Evolutionary conservation across 1,284 basidiomycete species (phyloP).

Genomic region (Cystobasidiaceae sp.): DNA sequence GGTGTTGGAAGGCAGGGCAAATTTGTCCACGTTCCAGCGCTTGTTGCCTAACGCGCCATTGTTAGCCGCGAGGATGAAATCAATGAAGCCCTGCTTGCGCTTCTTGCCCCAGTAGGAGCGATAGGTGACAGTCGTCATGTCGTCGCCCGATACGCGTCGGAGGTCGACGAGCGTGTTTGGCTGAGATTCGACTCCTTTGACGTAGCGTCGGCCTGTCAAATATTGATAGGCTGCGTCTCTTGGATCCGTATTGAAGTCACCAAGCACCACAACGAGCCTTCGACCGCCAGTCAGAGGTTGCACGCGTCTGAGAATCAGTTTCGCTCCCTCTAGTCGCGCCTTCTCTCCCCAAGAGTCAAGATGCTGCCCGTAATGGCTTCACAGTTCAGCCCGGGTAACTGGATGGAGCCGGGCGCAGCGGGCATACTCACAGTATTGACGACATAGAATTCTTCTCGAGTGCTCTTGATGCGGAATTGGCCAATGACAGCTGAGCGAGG

Average conservation of each 20-base stretch:
- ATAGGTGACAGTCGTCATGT: not conserved
- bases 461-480: not conserved
- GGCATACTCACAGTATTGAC: not conserved
- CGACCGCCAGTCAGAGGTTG: not conserved
- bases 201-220: conserved; percentile 8
- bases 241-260: not conserved
- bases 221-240: conserved; percentile 7
- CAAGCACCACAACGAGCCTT: not conserved
- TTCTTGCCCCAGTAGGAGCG: not conserved
- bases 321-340: not conserved
- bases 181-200: not conserved
- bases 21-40: conserved; percentile 1
- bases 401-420: not conserved
- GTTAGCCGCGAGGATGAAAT: conserved; percentile 11
- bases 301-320: not conserved
- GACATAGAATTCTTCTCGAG: not conserved
- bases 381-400: not conserved
- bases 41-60: conserved; percentile 7
- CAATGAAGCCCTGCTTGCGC: not conserved
- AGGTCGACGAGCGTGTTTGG: conserved; percentile 26
- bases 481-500: not conserved
- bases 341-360: not conserved
- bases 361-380: not conserved
- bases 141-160: not conserved
- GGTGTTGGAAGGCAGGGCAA: not conserved